phyloP scores from a whole-genome alignment of 805 yeast genomes.

The Metschnikowia sp. region DNA sequence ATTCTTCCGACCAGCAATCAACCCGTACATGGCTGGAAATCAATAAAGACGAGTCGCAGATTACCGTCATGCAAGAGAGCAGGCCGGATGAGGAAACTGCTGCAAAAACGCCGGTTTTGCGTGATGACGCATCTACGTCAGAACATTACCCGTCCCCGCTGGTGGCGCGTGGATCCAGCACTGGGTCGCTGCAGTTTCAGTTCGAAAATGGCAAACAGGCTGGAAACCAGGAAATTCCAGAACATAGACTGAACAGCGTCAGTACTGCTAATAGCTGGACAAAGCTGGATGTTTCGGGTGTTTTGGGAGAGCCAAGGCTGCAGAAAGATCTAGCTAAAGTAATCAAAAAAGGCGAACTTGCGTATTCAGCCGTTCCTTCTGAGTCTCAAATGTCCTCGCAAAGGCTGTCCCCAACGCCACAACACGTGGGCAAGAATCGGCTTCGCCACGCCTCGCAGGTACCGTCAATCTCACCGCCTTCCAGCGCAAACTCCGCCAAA shows the following conservation, averaged over 20 bases:
- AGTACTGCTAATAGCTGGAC: slow-evolving; percentile 3
- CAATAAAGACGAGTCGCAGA: background rate
- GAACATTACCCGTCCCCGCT: too few relatives aligned
- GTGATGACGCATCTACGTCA: too few relatives aligned
- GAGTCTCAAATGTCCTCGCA: background rate
- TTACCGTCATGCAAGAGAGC: background rate
- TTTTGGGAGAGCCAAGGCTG: too few relatives aligned
- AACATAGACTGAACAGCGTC: background rate
- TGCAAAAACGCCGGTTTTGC: too few relatives aligned
- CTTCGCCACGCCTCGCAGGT: too few relatives aligned
- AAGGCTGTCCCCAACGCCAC: background rate
- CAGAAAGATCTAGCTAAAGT: too few relatives aligned
- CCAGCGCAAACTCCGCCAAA: background rate
- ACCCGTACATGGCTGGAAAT: background rate
- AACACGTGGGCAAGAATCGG: background rate
- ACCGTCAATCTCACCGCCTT: too few relatives aligned
- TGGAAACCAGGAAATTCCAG: background rate
- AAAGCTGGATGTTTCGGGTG: background rate
- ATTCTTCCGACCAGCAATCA: slow-evolving; percentile 1
- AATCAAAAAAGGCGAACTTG: too few relatives aligned
- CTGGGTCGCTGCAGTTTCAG: too few relatives aligned
- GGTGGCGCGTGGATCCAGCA: too few relatives aligned
- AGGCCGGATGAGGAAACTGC: background rate
- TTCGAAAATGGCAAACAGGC: background rate
- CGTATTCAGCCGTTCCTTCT: too few relatives aligned